Base-by-base conservation (phyloP, 495 filamentous ascomycete species). In the Lasiosphaeris hirsuta region DNA sequence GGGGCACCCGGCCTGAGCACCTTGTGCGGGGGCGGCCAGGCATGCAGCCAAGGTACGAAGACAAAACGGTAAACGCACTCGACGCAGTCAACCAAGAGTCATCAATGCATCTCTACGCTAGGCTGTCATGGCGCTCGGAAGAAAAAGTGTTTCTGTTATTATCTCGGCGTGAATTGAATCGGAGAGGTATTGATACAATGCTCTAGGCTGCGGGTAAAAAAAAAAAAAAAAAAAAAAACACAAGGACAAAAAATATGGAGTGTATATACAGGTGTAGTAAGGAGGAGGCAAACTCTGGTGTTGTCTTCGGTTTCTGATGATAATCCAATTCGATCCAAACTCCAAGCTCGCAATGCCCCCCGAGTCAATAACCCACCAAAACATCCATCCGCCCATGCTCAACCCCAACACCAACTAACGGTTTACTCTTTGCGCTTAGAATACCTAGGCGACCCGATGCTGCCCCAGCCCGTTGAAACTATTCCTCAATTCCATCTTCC, bases 381-480 rank as follows among this genome's bases (percentile, higher is more conserved):
- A 30, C 23, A 30, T 30, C 19, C 39, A 23, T 34, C 43, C 47
- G 40, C 53, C 49, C 46, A 36, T 13, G 56, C 34, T 7, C 18
- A 30, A 5, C 49, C 34, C 40, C 23, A 35, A 13, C 33, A 14
- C 19, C 11, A n/a, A 14, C 8, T 40, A 10, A n/a, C n/a, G n/a
- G n/a, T 41, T 40, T 17, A 41, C 36, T 41, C 13, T 13, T 38
- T 17, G 13, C 7, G 17, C 48, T 43, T 60, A 8, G 59, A 62
- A 62, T 64, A 68, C 39, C 59, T 59, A 30, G 23, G 23, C 2
- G 23, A 30, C 23, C 23, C 23, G 23, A 59, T 71, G 69, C 68
- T 69, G 63, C 15, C 66, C 64, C 52, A 74, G 53, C 19, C 66
- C 66, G 58, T 72, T 73, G 47, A 68, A 51, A 44, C 71, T 72